A percentile compares a stretch with the other conserved stretches of the same genome.
phyloP scores from a whole-genome alignment of 192 early-diverging fungal genomes.

The Chytriomyces sp. region DNA sequence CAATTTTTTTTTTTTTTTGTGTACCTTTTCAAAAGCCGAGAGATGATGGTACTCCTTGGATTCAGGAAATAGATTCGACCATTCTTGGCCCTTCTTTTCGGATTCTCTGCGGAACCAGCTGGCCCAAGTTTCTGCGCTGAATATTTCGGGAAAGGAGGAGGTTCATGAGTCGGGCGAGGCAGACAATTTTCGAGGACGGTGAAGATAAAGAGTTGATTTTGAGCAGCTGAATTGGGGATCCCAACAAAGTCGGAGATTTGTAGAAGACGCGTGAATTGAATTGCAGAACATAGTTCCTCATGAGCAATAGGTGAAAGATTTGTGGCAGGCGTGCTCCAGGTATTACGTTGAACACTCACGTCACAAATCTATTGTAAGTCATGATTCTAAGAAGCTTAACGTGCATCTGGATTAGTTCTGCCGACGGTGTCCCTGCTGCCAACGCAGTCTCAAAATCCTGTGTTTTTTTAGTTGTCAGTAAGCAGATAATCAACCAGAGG shows the following conservation, averaged over 20 bases:
- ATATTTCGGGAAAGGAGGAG: not conserved
- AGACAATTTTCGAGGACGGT: no score
- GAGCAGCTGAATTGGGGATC: no score
- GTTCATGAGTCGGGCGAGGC: not conserved
- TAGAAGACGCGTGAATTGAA: no score
- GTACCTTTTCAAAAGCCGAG: slow-evolving; percentile 56
- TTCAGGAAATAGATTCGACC: slow-evolving; percentile 48
- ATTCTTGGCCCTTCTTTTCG: slow-evolving; percentile 41
- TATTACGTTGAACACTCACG: slow-evolving; percentile 23
- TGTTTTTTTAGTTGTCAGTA: not conserved
- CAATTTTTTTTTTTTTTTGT: slow-evolving; percentile 24
- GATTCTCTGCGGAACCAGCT: slow-evolving; percentile 39
- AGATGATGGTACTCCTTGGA: slow-evolving; percentile 50
- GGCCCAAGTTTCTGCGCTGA: slow-evolving; percentile 48
- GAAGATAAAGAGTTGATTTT: no score
- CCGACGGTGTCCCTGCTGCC: slow-evolving; percentile 8
- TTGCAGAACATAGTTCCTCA: no score
- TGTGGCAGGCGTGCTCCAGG: not conserved
- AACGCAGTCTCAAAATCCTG: slow-evolving; percentile 46
- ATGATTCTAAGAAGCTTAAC: slow-evolving; percentile 55
- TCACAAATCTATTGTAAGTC: slow-evolving; percentile 55
- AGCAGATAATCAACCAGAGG: not conserved
- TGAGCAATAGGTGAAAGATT: not conserved
- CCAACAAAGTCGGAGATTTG: no score
- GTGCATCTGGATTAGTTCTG: slow-evolving; percentile 47